A percentile compares a stretch with the other conserved stretches of the same genome.
Conservation (phyloP, 768 basidiomycete genomes). For the Boletellus sp. region DNA sequence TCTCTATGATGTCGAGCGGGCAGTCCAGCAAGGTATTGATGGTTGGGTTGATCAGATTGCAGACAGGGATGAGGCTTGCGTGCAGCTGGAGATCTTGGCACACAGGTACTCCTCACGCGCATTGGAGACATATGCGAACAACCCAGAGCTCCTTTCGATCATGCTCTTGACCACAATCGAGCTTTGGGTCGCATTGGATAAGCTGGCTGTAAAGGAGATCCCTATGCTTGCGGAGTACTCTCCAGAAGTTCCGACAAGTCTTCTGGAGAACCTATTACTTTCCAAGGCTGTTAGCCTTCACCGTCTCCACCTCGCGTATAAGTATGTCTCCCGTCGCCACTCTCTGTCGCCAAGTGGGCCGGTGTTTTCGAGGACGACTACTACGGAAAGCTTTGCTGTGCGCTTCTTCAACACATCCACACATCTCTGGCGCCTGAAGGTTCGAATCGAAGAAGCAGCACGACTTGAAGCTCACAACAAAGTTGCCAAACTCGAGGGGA, state of each 20-base stretch:
- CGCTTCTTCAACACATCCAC: constrained; percentile 28
- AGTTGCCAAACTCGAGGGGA: constrained; percentile 22
- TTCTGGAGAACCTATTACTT: constrained; percentile 42
- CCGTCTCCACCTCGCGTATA: constrained; percentile 25
- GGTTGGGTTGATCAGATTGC: constrained; percentile 29
- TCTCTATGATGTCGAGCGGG: constrained; percentile 38
- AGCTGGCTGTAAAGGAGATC: background rate
- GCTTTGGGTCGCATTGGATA: background rate
- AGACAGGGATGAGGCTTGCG: constrained; percentile 20
- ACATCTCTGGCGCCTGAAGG: constrained; percentile 18
- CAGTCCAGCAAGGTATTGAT: constrained; percentile 30
- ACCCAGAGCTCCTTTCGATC: constrained; percentile 11
- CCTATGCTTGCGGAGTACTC: constrained; percentile 32
- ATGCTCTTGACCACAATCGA: background rate
- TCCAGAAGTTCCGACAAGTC: constrained; percentile 38
- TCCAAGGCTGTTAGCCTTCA: constrained; percentile 26
- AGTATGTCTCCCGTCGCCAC: constrained; percentile 33
- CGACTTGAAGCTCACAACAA: constrained; percentile 15
- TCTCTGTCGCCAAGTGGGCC: constrained; percentile 18
- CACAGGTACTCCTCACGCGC: constrained; percentile 26
- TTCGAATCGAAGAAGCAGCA: constrained; percentile 31
- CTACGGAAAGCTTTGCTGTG: constrained; percentile 26
- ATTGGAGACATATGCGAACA: constrained; percentile 24
- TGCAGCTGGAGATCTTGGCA: constrained; percentile 26
- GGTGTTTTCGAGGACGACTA: constrained; percentile 29